Evolutionary conservation across 768 basidiomycete genomes (phyloP).

Genomic region (Lentinula boryana): DNA sequence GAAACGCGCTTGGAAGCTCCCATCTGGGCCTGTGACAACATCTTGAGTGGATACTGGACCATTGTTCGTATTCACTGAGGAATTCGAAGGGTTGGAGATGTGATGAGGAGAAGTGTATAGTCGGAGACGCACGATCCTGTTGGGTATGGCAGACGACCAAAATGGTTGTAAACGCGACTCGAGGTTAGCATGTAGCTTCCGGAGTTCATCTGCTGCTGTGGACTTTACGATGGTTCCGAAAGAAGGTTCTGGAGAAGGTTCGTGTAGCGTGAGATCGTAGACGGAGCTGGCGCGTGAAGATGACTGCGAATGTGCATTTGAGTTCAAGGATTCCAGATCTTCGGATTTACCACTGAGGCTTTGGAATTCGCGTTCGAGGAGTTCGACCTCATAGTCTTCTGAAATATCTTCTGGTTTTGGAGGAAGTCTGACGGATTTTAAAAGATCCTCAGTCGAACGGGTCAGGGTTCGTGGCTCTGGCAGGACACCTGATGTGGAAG

Average conservation of each 20-base stretch:
- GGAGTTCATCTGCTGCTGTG: constrained; percentile 27
- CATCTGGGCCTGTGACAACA: constrained; percentile 59
- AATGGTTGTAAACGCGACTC: constrained; percentile 73
- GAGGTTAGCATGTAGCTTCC: constrained; percentile 65
- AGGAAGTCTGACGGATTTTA: constrained; percentile 41
- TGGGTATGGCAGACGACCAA: constrained; percentile 69
- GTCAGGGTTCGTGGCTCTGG: constrained; percentile 14
- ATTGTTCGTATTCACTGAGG: constrained; percentile 20
- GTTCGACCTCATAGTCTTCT: constrained; percentile 51
- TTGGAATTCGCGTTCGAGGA: constrained; percentile 49
- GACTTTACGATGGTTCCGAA: neutral
- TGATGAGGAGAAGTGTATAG: constrained; percentile 19
- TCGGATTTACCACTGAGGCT: constrained; percentile 16
- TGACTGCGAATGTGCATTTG: neutral
- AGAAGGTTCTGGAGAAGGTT: constrained; percentile 16
- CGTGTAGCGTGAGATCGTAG: constrained; percentile 9
- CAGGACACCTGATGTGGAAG: neutral
- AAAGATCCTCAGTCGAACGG: constrained; percentile 44
- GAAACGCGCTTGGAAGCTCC: constrained; percentile 65
- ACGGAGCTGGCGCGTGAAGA: neutral
- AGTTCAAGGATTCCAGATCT: neutral
- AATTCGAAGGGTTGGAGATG: constrained; percentile 15
- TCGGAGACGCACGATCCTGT: constrained; percentile 60
- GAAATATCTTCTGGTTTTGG: constrained; percentile 54
- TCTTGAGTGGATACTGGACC: constrained; percentile 43